Percentiles rank a stretch among this genome's conserved stretches.
These are phyloP conservation scores for Coleophoma eucalyptorum DNA, from an alignment of 2,329 filamentous ascomycete species.

Conservation along the genomic window DNA sequence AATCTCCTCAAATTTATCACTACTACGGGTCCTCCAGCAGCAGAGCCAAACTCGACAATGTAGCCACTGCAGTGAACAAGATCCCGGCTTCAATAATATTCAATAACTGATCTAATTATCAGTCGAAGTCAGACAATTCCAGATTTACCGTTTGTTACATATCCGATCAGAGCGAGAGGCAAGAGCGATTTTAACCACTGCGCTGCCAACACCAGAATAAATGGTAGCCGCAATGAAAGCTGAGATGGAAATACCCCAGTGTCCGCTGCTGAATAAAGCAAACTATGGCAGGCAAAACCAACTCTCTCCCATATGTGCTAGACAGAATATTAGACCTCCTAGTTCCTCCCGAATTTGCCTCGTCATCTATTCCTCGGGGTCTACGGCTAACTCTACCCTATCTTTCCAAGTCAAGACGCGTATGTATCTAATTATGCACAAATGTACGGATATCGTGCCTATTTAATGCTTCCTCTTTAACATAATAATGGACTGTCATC, in stretches of 20 bases:
- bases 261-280: slow-evolving; percentile 13
- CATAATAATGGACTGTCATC: slow-evolving; percentile 56
- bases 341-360: slow-evolving; percentile 1
- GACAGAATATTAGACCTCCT: slow-evolving; percentile 3
- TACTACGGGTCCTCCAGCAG: too few species aligned
- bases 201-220: too few species aligned
- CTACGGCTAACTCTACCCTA: slow-evolving; percentile 58
- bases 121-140: slow-evolving; percentile 14
- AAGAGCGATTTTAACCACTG: slow-evolving; percentile 21
- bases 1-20: too few species aligned
- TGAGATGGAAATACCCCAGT: slow-evolving; percentile 15
- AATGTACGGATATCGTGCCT: slow-evolving; percentile 23
- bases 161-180: slow-evolving; percentile 15
- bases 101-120: slow-evolving; percentile 20
- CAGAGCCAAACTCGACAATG: too few species aligned
- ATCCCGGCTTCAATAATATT: too few species aligned
- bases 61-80: too few species aligned
- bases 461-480: slow-evolving; percentile 54
- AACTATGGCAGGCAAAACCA: slow-evolving; percentile 9
- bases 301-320: slow-evolving; percentile 7
- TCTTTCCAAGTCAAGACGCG: slow-evolving; percentile 41
- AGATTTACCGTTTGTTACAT: slow-evolving; percentile 21
- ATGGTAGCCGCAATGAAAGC: slow-evolving; percentile 7
- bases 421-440: slow-evolving; percentile 27
- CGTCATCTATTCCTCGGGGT: slow-evolving; percentile 32